Percentiles rank a stretch among this genome's conserved stretches.
Evolutionary conservation across 805 yeast genomes (phyloP).

Genomic region (Maudiozyma serrabonitensis): DNA sequence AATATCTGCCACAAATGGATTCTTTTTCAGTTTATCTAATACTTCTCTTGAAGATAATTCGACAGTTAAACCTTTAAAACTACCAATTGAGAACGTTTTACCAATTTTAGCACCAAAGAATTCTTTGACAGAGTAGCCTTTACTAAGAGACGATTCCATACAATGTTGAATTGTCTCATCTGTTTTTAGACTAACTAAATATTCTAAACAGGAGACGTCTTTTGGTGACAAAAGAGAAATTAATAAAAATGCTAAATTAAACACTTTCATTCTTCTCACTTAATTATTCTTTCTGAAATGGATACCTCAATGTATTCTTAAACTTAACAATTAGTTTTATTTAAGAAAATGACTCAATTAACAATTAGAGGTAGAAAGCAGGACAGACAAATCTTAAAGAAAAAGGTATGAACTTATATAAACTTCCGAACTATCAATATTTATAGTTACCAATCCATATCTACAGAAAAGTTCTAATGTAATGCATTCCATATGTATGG

Average conservation of each 20-base stretch:
- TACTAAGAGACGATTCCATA: conserved; percentile 35
- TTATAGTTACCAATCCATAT: too few relatives aligned
- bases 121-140: conserved; percentile 27
- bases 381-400: not conserved
- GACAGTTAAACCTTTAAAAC: conserved; percentile 62
- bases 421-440: too few relatives aligned
- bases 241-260: not conserved
- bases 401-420: not conserved
- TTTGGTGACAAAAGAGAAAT: not conserved
- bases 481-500: too few relatives aligned
- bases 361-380: too few relatives aligned
- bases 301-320: too few relatives aligned
- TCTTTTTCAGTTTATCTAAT: conserved; percentile 38
- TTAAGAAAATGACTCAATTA: too few relatives aligned
- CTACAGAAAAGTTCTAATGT: too few relatives aligned
- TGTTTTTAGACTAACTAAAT: conserved; percentile 43
- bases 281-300: too few relatives aligned
- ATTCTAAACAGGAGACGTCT: conserved; percentile 16
- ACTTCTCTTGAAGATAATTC: conserved; percentile 41
- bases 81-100: conserved; percentile 54
- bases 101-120: conserved; percentile 39
- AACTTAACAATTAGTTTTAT: too few relatives aligned
- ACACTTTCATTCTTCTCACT: not conserved
- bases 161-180: conserved; percentile 41
- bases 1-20: conserved; percentile 59